phyloP scores from a whole-genome alignment of 352 stramenopile species.

The Pythium chondricola region DNA sequence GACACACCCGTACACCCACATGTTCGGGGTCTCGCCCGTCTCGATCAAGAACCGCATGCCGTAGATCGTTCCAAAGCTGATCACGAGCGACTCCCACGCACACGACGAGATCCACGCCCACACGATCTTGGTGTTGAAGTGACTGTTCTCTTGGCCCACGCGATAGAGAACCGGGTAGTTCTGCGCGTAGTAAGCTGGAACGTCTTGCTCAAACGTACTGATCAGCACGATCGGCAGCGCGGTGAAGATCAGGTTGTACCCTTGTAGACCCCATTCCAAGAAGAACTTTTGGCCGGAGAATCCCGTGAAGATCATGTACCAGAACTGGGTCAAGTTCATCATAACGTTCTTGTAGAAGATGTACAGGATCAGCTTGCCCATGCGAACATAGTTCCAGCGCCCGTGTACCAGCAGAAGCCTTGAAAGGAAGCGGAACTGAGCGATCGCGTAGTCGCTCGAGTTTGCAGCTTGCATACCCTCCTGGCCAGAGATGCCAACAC shows the following conservation, averaged over 20 bases:
- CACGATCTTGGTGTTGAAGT: slow-evolving; percentile 84
- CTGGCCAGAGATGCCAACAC: slow-evolving; percentile 90
- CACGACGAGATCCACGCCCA: slow-evolving; percentile 79
- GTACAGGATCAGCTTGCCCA: slow-evolving; percentile 91
- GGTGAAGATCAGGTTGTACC: slow-evolving; percentile 88
- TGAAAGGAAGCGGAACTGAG: slow-evolving; percentile 91
- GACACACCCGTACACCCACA: slow-evolving; percentile 92
- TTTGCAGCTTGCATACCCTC: slow-evolving; percentile 94
- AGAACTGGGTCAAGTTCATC: slow-evolving; percentile 93
- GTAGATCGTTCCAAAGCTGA: slow-evolving; percentile 79
- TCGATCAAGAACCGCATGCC: slow-evolving; percentile 74
- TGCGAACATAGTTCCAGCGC: slow-evolving; percentile 91
- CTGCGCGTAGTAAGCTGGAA: slow-evolving; percentile 57
- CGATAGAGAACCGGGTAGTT: slow-evolving; percentile 78
- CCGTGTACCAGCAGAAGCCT: slow-evolving; percentile 91
- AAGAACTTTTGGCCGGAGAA: slow-evolving; percentile 87
- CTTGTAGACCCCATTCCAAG: slow-evolving; percentile 80
- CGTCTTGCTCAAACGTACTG: slow-evolving; percentile 82
- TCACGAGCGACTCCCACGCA: slow-evolving; percentile 78
- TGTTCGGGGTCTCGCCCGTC: slow-evolving; percentile 83
- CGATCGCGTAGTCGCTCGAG: slow-evolving; percentile 93
- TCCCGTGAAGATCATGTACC: slow-evolving; percentile 90
- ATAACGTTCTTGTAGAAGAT: slow-evolving; percentile 97
- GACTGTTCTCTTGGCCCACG: slow-evolving; percentile 75
- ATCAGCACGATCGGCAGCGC: slow-evolving; percentile 80